phyloP scores from a whole-genome alignment of 441 rosid species.

The Corymbia calophylla region DNA sequence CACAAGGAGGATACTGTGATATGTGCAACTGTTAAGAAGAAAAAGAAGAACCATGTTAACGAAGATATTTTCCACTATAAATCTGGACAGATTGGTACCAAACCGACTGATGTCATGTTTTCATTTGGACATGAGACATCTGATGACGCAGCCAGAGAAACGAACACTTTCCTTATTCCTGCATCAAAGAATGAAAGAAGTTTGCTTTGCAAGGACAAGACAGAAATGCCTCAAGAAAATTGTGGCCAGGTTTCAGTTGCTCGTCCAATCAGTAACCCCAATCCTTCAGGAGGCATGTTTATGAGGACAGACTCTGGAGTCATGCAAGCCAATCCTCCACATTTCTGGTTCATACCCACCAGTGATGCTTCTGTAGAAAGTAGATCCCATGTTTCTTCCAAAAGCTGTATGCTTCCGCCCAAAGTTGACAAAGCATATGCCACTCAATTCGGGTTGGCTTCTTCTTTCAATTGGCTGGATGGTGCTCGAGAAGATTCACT shows the following conservation, averaged over 20 bases:
- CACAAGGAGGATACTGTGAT: conserved; percentile 30
- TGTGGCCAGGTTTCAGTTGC: conserved; percentile 23
- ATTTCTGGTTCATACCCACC: conserved; percentile 21
- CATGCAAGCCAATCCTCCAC: conserved; percentile 10
- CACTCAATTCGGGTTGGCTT: conserved; percentile 17
- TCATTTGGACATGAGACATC: conserved; percentile 15
- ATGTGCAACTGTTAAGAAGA: conserved; percentile 32
- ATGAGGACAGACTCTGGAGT: conserved; percentile 21
- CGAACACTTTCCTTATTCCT: conserved; percentile 22
- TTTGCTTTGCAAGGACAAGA: conserved; percentile 12
- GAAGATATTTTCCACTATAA: conserved; percentile 26
- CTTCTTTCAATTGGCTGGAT: conserved; percentile 24
- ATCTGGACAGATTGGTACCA: conserved; percentile 15
- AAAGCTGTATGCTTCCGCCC: conserved; percentile 27
- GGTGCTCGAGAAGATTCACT: conserved; percentile 14
- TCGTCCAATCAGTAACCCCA: conserved; percentile 23
- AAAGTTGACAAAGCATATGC: conserved; percentile 22
- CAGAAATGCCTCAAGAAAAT: conserved; percentile 14
- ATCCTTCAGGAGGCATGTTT: conserved; percentile 22
- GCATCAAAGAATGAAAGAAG: conserved; percentile 34
- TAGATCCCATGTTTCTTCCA: conserved; percentile 31
- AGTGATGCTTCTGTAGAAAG: conserved; percentile 27
- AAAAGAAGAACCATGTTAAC: conserved; percentile 22
- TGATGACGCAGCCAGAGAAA: conserved; percentile 29
- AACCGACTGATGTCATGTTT: conserved; percentile 13